Evolutionary conservation across 2,329 filamentous ascomycete species (phyloP).

Genomic region (Arthroderma sp.): DNA sequence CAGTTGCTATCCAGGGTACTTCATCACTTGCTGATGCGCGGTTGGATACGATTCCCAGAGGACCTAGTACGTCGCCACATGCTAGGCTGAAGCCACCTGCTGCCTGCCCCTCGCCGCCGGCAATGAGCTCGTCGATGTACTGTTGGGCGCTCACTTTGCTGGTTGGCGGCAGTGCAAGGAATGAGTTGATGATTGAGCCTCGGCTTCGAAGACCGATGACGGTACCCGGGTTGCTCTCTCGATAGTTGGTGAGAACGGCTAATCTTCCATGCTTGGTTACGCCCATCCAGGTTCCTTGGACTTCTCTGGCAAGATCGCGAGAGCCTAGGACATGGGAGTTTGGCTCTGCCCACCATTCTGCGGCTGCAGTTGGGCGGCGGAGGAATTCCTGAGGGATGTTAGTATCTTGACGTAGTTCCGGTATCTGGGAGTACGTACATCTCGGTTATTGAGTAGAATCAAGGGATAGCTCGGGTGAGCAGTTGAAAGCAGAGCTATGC

Average conservation of each 20-base stretch:
- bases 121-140: constrained; percentile 45
- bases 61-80: constrained; percentile 44
- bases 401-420: background rate
- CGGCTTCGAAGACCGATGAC: constrained; percentile 41
- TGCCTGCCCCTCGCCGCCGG: constrained; percentile 39
- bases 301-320: constrained; percentile 48
- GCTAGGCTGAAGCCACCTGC: constrained; percentile 53
- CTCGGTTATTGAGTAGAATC: constrained; percentile 65
- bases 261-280: constrained; percentile 49
- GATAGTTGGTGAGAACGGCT: constrained; percentile 53
- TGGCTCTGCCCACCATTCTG: constrained; percentile 48
- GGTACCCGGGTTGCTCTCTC: constrained; percentile 39
- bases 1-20: constrained; percentile 40
- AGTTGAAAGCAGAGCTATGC: constrained; percentile 64
- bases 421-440: constrained; percentile 37
- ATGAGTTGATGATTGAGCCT: constrained; percentile 50
- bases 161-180: constrained; percentile 37
- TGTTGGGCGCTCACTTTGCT: constrained; percentile 34
- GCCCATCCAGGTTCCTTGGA: constrained; percentile 53
- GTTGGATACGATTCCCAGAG: constrained; percentile 51
- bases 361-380: constrained; percentile 46
- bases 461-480: constrained; percentile 63
- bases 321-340: constrained; percentile 47
- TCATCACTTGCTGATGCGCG: constrained; percentile 42
- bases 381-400: constrained; percentile 44